Base-by-base conservation (phyloP, 768 basidiomycete genomes). In the Mycena rosella region DNA sequence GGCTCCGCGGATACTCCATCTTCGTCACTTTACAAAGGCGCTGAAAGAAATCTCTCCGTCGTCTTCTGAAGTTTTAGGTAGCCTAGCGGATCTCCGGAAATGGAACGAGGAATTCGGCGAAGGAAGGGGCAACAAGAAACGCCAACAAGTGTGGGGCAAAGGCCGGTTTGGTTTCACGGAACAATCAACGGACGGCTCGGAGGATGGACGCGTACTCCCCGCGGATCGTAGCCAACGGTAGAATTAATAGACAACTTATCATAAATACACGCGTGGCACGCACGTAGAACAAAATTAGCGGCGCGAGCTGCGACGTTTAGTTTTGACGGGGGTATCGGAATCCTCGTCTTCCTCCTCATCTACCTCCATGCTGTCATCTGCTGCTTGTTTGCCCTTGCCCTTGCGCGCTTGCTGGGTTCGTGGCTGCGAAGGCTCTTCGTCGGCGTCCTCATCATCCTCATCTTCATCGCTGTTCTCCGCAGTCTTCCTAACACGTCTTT, bases 51-150 rank as follows among this genome's bases (percentile, higher is more conserved):
- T 97, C 69, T 91, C 92, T 3, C 94, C 96, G 15, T 96, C 95
- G 0, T 91, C 90, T 7, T 96, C 95, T 4, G 96, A 97, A 78
- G 84, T 88, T 15, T 80, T 93, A 3, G 93, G 92, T 53, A 92
- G 87, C 54, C 86, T 95, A 36, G 81, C 89, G 2, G 92, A 92
- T 63, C 81, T 96, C 48, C 87, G 91, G 48, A 92, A 91, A 80
- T 96, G 95, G 95, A 96, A 97, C 67, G 93, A 96, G 52, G 93
- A 96, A 76, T 96, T 96, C 78, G 96, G 96, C 27, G 96, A 97
- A 77, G 95, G 95, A 7, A 81, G 87, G 20, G 86, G 83, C 40
- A 87, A 86, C 58, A 90, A 85, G 73, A 74, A 82, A 68, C 87
- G 87, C 40, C 86, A 87, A 73, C 89, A 90, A 73, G 90, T 92